Evolutionary conservation across 441 rosid species (phyloP), one percentile per base, ranked within the genome.

Genomic region (Raphanus hybrid): DNA sequence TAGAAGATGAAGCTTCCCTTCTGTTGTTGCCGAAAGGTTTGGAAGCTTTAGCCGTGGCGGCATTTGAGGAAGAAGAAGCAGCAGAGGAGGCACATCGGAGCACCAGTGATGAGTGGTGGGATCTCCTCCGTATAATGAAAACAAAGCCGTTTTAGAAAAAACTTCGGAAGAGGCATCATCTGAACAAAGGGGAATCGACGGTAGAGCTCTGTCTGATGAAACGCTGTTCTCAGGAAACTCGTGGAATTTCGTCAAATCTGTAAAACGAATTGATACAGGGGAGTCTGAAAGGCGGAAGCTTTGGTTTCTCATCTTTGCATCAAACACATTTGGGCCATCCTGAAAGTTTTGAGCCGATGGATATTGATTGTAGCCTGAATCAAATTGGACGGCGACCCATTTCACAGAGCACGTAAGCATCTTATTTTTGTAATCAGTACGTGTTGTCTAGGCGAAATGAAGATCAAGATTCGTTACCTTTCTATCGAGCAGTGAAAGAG

Each of bases 1-100:
- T 71, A 12, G 90, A 73, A 18, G 94, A 74, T n/a, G 92, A 70
- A 2, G 90, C 75, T 14, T 90, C 52, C 55, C 94, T 86, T 37
- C 96, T 91, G 81, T 83, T 87, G 14, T 92, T 86, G 23, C 79
- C 77, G 57, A 82, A 29, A 10, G 80, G 52, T 75, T 78, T 74
- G 14, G 85, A 32, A 63, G 86, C 54, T 63, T 34, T 82, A 70
- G 85, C 20, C 14, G 85, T 11, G 80, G 90, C 16, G 20, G 71
- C 77, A 70, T 74, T 64, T 29, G 77, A 71, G 41, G 82, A 75
- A 52, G 82, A 78, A 67, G 86, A 52, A 59, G 86, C 73, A 20
- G 75, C 67, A 67, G 18, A 18, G 18, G 83, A 78, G 80, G 80
- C 82, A 81, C 89, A 85, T 78, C 85, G 86, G 70, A 82, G 64